These are phyloP conservation scores for Physcomitrellopsis africana DNA, from an alignment of 225 moss, liverwort and hornwort genomes.

Conservation along the genomic window DNA sequence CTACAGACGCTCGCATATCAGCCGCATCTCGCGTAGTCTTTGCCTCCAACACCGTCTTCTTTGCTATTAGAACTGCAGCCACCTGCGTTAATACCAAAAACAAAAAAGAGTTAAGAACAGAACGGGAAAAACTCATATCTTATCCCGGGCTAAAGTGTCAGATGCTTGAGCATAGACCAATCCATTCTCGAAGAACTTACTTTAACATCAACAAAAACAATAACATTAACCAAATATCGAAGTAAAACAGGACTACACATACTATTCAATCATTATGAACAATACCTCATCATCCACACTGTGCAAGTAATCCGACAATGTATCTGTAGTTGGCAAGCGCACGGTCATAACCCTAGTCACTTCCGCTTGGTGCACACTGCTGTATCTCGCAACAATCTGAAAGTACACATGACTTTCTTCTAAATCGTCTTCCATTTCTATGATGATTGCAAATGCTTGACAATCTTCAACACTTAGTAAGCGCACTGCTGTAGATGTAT, in stretches of 20 bases:
- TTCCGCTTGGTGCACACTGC: slow-evolving; percentile 81
- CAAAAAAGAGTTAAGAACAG: background rate
- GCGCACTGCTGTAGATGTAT: slow-evolving; percentile 76
- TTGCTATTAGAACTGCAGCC: slow-evolving; percentile 88
- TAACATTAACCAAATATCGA: background rate
- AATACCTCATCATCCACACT: slow-evolving; percentile 91
- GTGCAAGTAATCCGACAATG: slow-evolving; percentile 86
- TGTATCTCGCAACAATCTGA: slow-evolving; percentile 86
- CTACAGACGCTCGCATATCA: slow-evolving; percentile 80
- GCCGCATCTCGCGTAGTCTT: slow-evolving; percentile 73
- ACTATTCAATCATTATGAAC: background rate
- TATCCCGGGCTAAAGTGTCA: background rate
- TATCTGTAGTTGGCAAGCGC: slow-evolving; percentile 82
- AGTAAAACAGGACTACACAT: background rate
- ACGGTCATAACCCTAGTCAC: slow-evolving; percentile 93
- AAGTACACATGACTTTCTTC: slow-evolving; percentile 85
- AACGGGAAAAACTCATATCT: background rate
- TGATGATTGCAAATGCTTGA: slow-evolving; percentile 87
- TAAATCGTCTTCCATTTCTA: slow-evolving; percentile 85
- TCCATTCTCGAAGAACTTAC: background rate
- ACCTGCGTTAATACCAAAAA: slow-evolving; percentile 48
- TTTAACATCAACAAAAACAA: background rate
- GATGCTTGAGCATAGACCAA: background rate
- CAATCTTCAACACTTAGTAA: slow-evolving; percentile 93
- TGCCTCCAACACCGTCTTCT: slow-evolving; percentile 88